Conservation (phyloP, 1,284 basidiomycete species). For the Trametes polyzona region DNA sequence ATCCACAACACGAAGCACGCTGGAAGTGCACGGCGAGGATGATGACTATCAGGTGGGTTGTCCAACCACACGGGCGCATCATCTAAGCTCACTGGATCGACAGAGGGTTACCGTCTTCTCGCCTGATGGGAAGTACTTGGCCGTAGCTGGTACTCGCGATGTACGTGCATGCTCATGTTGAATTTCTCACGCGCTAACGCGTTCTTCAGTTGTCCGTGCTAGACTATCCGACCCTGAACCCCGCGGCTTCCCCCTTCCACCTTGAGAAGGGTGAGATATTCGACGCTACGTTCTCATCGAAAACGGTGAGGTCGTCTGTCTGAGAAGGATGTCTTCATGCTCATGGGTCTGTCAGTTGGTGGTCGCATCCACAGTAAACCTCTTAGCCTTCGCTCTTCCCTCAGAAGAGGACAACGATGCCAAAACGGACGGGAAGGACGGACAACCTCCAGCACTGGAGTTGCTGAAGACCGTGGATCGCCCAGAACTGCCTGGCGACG, state of each 20-base stretch:
- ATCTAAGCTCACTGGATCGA: not conserved
- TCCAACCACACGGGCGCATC: not conserved
- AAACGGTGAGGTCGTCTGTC: conserved; percentile 42
- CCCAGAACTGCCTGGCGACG: conserved; percentile 53
- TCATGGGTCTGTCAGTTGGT: conserved; percentile 52
- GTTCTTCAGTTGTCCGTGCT: conserved; percentile 73
- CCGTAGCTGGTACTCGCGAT: conserved; percentile 66
- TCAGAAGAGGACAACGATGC: conserved; percentile 42
- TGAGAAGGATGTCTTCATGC: not conserved
- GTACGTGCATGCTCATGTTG: conserved; percentile 42
- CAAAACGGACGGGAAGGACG: conserved; percentile 45
- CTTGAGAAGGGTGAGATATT: conserved; percentile 73
- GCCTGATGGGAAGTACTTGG: conserved; percentile 60
- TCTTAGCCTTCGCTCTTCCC: conserved; percentile 63
- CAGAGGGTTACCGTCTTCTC: conserved; percentile 84
- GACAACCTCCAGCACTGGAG: conserved; percentile 40
- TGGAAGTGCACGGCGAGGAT: conserved; percentile 61
- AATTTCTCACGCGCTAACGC: not conserved
- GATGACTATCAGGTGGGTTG: conserved; percentile 77
- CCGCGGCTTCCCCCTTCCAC: conserved; percentile 48
- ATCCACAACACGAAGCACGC: conserved; percentile 61
- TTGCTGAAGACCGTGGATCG: conserved; percentile 56
- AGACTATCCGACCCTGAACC: conserved; percentile 64
- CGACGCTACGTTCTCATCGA: conserved; percentile 68
- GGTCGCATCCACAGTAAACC: conserved; percentile 62